These are phyloP conservation scores for Penicillium sp. DNA, from an alignment of 2,329 filamentous ascomycete species.

Conservation along the genomic window DNA sequence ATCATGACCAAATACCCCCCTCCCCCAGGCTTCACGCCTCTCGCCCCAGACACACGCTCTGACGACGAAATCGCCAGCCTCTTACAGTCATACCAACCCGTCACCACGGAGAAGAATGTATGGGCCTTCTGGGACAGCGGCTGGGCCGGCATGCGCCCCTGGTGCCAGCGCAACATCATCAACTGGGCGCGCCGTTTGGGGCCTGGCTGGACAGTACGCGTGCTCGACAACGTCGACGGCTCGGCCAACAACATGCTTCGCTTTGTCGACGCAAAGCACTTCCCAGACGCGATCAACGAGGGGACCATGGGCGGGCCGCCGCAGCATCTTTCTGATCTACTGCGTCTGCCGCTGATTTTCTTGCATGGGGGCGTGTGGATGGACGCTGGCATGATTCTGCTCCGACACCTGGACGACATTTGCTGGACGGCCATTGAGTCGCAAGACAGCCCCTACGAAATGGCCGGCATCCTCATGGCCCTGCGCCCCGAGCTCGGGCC, in stretches of 20 bases:
- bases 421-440: constrained; percentile 34
- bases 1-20: background rate
- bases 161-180: constrained; percentile 39
- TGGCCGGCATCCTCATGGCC: background rate
- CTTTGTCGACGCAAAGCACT: constrained; percentile 31
- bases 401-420: constrained; percentile 39
- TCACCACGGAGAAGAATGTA: constrained; percentile 38
- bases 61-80: background rate
- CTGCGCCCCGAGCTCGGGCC: background rate
- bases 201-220: constrained; percentile 10
- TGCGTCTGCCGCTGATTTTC: constrained; percentile 41
- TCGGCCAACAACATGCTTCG: constrained; percentile 38
- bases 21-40: background rate
- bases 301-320: constrained; percentile 44
- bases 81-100: constrained; percentile 15
- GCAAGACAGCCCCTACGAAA: background rate
- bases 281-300: constrained; percentile 41
- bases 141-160: constrained; percentile 31
- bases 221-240: constrained; percentile 33
- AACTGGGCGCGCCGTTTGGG: constrained; percentile 39
- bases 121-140: constrained; percentile 41
- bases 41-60: background rate
- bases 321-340: constrained; percentile 46
- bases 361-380: constrained; percentile 39
- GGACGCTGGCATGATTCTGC: constrained; percentile 41